Conservation (phyloP, 306 rosid genomes). For the Psophocarpus tetragonolobus region DNA sequence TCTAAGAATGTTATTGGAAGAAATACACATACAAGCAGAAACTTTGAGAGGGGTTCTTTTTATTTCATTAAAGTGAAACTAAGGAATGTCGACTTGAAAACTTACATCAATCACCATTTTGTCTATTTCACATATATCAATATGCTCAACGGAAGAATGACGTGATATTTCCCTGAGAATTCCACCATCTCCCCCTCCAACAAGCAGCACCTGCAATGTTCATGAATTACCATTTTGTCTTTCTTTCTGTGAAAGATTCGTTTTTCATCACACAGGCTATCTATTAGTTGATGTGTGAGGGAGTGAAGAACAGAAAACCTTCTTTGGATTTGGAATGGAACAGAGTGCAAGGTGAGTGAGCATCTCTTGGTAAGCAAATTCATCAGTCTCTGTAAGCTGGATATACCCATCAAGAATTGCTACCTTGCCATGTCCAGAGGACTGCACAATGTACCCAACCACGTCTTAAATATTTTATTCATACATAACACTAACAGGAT, state of each 20-base stretch:
- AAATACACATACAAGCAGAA: neutral
- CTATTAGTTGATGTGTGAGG: neutral
- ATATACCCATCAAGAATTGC: slow-evolving; percentile 49
- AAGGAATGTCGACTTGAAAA: neutral
- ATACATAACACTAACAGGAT: too few relatives aligned
- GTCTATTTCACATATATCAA: slow-evolving; percentile 45
- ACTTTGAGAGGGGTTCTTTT: neutral
- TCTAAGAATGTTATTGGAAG: neutral
- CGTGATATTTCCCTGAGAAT: slow-evolving; percentile 39
- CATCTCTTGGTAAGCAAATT: slow-evolving; percentile 62
- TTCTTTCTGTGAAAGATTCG: neutral
- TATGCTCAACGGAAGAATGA: slow-evolving; percentile 38
- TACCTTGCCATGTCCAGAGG: slow-evolving; percentile 45
- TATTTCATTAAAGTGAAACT: neutral
- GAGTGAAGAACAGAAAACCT: slow-evolving; percentile 18
- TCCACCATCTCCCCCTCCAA: slow-evolving; percentile 46
- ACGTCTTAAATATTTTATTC: neutral
- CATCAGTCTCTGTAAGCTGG: slow-evolving; percentile 53
- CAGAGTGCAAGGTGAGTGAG: slow-evolving; percentile 54
- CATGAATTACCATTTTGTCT: neutral
- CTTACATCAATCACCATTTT: slow-evolving; percentile 38
- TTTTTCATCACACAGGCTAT: neutral
- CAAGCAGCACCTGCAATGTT: slow-evolving; percentile 31
- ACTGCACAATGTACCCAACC: slow-evolving; percentile 24
- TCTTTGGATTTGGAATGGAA: slow-evolving; percentile 42